Conservation (phyloP, 1,139 yeast species). For the Candida sp. region DNA sequence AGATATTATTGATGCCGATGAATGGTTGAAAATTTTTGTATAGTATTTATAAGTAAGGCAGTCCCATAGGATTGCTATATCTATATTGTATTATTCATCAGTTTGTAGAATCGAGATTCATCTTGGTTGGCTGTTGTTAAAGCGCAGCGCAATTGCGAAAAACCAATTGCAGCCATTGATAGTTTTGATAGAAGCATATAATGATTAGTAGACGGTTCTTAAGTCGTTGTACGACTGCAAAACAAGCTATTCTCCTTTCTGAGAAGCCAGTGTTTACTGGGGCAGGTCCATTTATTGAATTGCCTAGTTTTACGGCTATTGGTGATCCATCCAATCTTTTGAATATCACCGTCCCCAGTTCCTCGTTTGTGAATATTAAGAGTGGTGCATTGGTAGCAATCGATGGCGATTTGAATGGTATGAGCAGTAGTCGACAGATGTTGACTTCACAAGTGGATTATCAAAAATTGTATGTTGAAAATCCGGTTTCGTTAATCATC, state of each 20-base stretch:
- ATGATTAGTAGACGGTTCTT: neutral
- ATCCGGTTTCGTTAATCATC: conserved; percentile 26
- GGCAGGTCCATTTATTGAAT: conserved; percentile 38
- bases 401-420: conserved; percentile 26
- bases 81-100: neutral
- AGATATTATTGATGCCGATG: conserved; percentile 38
- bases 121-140: too few relatives aligned
- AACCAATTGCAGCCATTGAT: neutral
- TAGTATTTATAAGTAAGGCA: conserved; percentile 3
- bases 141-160: neutral
- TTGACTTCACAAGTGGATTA: conserved; percentile 16
- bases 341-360: conserved; percentile 32
- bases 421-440: conserved; percentile 11
- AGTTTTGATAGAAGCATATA: neutral
- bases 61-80: neutral
- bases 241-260: conserved; percentile 5
- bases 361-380: conserved; percentile 25
- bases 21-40: conserved; percentile 35
- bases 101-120: neutral
- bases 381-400: conserved; percentile 31
- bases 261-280: conserved; percentile 20
- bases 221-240: neutral
- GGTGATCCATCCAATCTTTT: conserved; percentile 29
- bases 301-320: conserved; percentile 30
- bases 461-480: conserved; percentile 21